Percentiles rank a stretch among this genome's conserved stretches.
These are phyloP conservation scores for Neostapfia colusana DNA, from an alignment of 176 grass and related monocot species.

Conservation along the genomic window DNA sequence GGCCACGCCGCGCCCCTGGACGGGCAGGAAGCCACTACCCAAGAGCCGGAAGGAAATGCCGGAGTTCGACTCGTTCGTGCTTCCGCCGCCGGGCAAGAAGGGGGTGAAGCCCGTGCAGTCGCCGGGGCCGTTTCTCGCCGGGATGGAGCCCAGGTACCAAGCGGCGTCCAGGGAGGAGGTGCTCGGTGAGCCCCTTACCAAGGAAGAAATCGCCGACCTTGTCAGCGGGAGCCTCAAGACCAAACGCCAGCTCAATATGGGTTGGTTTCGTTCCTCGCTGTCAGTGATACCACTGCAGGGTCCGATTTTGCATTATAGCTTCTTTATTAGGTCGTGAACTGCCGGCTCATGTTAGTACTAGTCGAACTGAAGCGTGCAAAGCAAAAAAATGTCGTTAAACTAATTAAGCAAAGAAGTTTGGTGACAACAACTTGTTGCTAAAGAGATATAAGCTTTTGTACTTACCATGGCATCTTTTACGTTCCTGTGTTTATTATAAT, in stretches of 20 bases:
- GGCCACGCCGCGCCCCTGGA: slow-evolving; percentile 81
- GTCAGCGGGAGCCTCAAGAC: slow-evolving; percentile 64
- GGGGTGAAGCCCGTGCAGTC: slow-evolving; percentile 80
- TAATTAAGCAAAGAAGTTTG: neutral
- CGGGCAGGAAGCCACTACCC: slow-evolving; percentile 69
- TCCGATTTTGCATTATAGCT: neutral
- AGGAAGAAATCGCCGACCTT: slow-evolving; percentile 59
- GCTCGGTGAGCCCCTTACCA: slow-evolving; percentile 76
- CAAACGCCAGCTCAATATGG: slow-evolving; percentile 77
- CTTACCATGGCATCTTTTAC: neutral
- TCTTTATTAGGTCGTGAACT: neutral
- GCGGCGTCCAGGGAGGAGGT: slow-evolving; percentile 69
- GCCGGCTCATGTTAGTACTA: neutral
- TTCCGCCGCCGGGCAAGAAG: slow-evolving; percentile 75
- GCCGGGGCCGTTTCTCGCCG: slow-evolving; percentile 72
- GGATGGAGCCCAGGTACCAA: slow-evolving; percentile 69
- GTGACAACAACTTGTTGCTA: neutral
- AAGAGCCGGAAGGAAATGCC: slow-evolving; percentile 82
- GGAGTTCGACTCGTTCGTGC: slow-evolving; percentile 87
- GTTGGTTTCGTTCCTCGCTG: slow-evolving; percentile 39
- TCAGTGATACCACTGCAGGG: neutral
- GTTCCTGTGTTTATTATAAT: neutral
- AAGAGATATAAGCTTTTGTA: neutral
- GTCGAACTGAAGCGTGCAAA: neutral
- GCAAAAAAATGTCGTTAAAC: neutral